Evolutionary conservation across 176 grass and related monocot species (phyloP).

Genomic region (Pharus latifolius): DNA sequence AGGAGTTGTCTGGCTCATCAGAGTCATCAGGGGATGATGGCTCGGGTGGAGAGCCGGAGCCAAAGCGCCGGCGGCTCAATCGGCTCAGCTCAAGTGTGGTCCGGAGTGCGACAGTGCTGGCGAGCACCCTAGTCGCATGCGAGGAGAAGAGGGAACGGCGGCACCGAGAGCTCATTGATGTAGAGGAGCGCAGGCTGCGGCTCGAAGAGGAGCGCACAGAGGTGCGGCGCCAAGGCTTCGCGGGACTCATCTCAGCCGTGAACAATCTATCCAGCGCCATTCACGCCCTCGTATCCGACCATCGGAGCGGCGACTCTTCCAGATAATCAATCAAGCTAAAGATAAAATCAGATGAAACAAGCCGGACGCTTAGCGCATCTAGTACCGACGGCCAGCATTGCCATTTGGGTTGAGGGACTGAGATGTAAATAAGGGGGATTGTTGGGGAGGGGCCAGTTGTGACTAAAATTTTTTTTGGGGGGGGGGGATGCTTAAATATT

Average conservation of each 20-base stretch:
- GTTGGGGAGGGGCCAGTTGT: not conserved
- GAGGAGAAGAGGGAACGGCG: slow-evolving; percentile 88
- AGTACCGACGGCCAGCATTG: too few species aligned
- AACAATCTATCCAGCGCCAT: slow-evolving; percentile 88
- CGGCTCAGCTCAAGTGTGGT: slow-evolving; percentile 77
- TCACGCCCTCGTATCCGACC: slow-evolving; percentile 77
- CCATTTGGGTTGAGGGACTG: not conserved
- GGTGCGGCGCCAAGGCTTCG: slow-evolving; percentile 79
- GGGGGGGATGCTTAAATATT: not conserved
- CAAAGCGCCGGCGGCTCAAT: slow-evolving; percentile 60
- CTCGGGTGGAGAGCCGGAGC: slow-evolving; percentile 36
- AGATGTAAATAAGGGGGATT: slow-evolving; percentile 37
- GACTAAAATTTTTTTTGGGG: slow-evolving; percentile 15
- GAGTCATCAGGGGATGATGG: slow-evolving; percentile 39
- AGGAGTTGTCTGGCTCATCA: slow-evolving; percentile 65
- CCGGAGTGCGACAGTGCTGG: slow-evolving; percentile 82
- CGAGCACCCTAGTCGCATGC: slow-evolving; percentile 76
- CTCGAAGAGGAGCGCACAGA: slow-evolving; percentile 83
- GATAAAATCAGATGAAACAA: too few species aligned
- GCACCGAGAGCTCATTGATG: slow-evolving; percentile 75
- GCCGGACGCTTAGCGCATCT: too few species aligned
- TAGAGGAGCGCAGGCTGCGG: slow-evolving; percentile 83
- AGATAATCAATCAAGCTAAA: not conserved
- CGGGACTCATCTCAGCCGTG: slow-evolving; percentile 68
- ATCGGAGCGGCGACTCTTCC: slow-evolving; percentile 60